Base-by-base conservation (phyloP, 441 rosid species). In the Raphanus hybrid region DNA sequence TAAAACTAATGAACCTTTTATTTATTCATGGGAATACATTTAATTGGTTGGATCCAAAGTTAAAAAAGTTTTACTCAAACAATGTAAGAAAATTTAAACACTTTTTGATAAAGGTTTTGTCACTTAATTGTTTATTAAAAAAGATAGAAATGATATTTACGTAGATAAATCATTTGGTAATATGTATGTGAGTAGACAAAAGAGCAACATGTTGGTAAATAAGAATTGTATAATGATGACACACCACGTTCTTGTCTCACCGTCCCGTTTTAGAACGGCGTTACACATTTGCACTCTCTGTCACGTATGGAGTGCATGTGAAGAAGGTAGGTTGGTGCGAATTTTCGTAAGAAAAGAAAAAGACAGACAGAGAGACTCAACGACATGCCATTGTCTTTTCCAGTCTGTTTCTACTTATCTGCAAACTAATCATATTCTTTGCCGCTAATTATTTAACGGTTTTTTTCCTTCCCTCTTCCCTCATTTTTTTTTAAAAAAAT, bases 311-410 rank as follows among this genome's bases (percentile, higher is more conserved):
- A 57, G 7, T 69, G 75, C 75, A 76, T 76, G 75, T 69, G 74
- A 61, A 75, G 50, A 62, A 62, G 23, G 52, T 15, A 26, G 63
- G 16, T 59, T 75, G 52, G 73, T 60, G 34, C 23, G 20, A 64
- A 37, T 61, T 76, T 62, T 76, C 3, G 11, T 54, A 27, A 23
- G 8, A 52, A 71, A 14, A 43, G 54, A 15, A 26, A 29, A 55
- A 16, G 11, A 54, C 10, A 58, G 55, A 52, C 64, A 72, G 14
- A 78, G 43, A 18, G 41, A 71, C 69, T 67, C 52, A 35, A 35
- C 50, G 29, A 73, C 77, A 77, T 73, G 77, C 74, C 15, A 60
- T 66, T 60, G 74, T 72, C 81, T 67, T 78, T 73, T 67, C 74
- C 81, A 78, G 64, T 62, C 77, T 78, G 72, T 66, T 76, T 6